These are phyloP conservation scores for Macrolepiota fuliginosa DNA, from an alignment of 768 basidiomycete genomes.

Conservation along the genomic window DNA sequence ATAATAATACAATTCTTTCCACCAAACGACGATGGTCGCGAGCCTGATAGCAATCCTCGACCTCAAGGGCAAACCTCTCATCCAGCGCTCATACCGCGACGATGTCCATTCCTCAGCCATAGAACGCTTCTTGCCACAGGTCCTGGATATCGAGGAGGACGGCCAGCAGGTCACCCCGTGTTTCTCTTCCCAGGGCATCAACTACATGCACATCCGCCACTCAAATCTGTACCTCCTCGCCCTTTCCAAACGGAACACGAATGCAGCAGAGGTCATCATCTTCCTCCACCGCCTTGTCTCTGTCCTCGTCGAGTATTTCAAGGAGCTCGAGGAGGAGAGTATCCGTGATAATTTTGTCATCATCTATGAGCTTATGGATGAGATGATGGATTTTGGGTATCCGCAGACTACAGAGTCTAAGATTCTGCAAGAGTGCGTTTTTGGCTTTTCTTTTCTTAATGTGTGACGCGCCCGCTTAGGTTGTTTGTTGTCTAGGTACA, in stretches of 20 bases:
- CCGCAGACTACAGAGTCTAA: slow-evolving; percentile 99
- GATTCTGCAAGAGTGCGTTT: slow-evolving; percentile 88
- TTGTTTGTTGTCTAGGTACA: slow-evolving; percentile 57
- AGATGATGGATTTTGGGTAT: slow-evolving; percentile 99
- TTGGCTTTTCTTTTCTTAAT: neutral
- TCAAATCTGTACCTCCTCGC: slow-evolving; percentile 97
- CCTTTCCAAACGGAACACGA: slow-evolving; percentile 91
- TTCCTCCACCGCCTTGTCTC: slow-evolving; percentile 93
- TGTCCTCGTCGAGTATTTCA: slow-evolving; percentile 98
- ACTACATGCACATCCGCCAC: slow-evolving; percentile 98
- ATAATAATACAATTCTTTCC: no score
- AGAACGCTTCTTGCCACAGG: slow-evolving; percentile 89
- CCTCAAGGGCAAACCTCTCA: slow-evolving; percentile 97
- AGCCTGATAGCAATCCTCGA: slow-evolving; percentile 91
- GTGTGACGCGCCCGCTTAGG: slow-evolving; percentile 1
- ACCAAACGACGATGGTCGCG: slow-evolving; percentile 35
- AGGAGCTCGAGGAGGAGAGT: slow-evolving; percentile 98
- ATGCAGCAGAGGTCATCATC: slow-evolving; percentile 93
- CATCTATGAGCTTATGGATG: slow-evolving; percentile 97
- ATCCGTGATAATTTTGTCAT: slow-evolving; percentile 99
- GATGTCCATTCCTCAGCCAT: slow-evolving; percentile 89
- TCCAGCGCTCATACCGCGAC: slow-evolving; percentile 94
- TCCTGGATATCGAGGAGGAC: slow-evolving; percentile 97
- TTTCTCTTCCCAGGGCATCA: slow-evolving; percentile 92
- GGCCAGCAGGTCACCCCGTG: slow-evolving; percentile 95